Percentiles rank a stretch among this genome's conserved stretches.
These are phyloP conservation scores for Arabidopsis arenosa DNA, from an alignment of 345 rosid species.

Conservation along the genomic window DNA sequence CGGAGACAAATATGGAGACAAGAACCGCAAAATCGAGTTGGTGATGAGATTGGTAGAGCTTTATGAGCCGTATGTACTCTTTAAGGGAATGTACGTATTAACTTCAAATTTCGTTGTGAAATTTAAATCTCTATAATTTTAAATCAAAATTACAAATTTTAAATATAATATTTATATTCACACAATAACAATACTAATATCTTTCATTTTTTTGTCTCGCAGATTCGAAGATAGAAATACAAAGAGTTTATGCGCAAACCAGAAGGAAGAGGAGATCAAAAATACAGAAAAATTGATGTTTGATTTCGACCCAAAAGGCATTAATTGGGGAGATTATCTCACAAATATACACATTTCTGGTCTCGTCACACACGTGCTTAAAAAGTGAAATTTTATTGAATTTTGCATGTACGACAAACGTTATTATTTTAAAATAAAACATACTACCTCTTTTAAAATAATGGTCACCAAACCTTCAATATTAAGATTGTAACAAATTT, in stretches of 20 bases:
- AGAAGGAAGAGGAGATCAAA: conserved; percentile 45
- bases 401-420: background rate
- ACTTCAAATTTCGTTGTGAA: background rate
- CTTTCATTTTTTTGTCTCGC: no score
- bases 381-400: conserved; percentile 41
- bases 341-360: conserved; percentile 68
- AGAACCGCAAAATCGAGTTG: conserved; percentile 40
- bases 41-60: conserved; percentile 77
- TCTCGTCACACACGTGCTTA: conserved; percentile 55
- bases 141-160: background rate
- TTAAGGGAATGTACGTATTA: conserved; percentile 73
- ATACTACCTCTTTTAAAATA: background rate
- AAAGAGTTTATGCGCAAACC: conserved; percentile 46
- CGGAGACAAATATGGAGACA: conserved; percentile 38
- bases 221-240: conserved; percentile 75
- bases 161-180: background rate
- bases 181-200: background rate
- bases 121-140: background rate
- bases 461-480: no score
- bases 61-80: conserved; percentile 88
- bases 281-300: conserved; percentile 48
- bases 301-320: conserved; percentile 62
- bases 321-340: conserved; percentile 74
- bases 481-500: no score
- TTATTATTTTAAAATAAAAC: background rate